These are phyloP conservation scores for Monilinia aucupariae DNA, from an alignment of 2,329 filamentous ascomycete species.

Conservation along the genomic window DNA sequence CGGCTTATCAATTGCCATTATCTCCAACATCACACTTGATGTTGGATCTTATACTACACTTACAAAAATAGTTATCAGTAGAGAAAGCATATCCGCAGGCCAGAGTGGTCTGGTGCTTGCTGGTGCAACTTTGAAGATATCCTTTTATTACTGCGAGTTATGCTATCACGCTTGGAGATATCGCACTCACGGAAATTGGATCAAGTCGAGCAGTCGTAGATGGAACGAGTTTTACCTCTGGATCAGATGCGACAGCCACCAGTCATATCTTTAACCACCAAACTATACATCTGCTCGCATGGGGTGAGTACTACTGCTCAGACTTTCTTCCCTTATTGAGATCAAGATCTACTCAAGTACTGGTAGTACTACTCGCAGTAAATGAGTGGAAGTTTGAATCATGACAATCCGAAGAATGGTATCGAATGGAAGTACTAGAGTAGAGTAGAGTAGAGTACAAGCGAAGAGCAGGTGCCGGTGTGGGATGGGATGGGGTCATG, in stretches of 20 bases:
- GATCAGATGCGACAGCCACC: constrained; percentile 39
- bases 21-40: constrained; percentile 45
- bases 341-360: too few relatives aligned
- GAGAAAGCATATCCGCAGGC: constrained; percentile 48
- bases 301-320: too few relatives aligned
- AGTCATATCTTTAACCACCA: constrained; percentile 46
- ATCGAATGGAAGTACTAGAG: too few relatives aligned
- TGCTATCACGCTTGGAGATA: constrained; percentile 25
- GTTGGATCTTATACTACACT: constrained; percentile 42
- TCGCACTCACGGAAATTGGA: constrained; percentile 31
- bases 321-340: too few relatives aligned
- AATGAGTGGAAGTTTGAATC: too few relatives aligned
- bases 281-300: too few relatives aligned
- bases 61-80: constrained; percentile 44
- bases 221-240: constrained; percentile 48
- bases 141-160: constrained; percentile 27
- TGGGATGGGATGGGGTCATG: too few relatives aligned
- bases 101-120: constrained; percentile 41
- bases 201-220: constrained; percentile 42
- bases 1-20: constrained; percentile 38
- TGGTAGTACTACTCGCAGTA: too few relatives aligned
- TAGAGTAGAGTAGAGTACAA: too few relatives aligned
- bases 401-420: too few relatives aligned
- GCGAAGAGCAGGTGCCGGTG: too few relatives aligned
- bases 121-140: constrained; percentile 23